Evolutionary conservation across 1,284 basidiomycete genomes (phyloP).

Genomic region (Cryptococcus sp.): DNA sequence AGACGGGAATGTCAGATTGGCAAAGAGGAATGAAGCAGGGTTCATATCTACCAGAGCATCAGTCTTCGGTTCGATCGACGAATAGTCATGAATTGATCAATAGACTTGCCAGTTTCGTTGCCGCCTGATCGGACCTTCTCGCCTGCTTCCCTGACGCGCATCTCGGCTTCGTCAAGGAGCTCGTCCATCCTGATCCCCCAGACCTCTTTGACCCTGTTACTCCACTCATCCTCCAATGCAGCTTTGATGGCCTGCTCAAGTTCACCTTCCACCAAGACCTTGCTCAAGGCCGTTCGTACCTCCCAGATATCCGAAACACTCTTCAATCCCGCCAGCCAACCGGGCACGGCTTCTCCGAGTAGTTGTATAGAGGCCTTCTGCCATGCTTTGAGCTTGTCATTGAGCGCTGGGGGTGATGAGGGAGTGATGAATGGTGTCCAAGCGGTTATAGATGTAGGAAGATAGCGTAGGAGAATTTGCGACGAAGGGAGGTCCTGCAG

Average conservation of each 20-base stretch:
- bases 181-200: conserved; percentile 43
- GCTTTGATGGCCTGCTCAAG: conserved; percentile 28
- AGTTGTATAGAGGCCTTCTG: conserved; percentile 29
- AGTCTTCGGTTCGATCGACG: neutral
- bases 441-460: conserved; percentile 43
- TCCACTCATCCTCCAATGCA: conserved; percentile 46
- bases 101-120: conserved; percentile 25
- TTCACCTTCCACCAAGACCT: conserved; percentile 29
- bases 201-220: conserved; percentile 39
- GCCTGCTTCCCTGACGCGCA: conserved; percentile 23
- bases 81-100: neutral
- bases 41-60: conserved; percentile 27
- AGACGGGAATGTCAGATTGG: conserved; percentile 40
- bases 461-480: conserved; percentile 51
- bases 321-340: conserved; percentile 38
- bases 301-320: conserved; percentile 48
- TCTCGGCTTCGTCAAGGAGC: conserved; percentile 28
- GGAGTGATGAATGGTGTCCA: conserved; percentile 58
- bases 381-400: conserved; percentile 40
- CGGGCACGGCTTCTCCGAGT: conserved; percentile 33
- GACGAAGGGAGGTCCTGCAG: conserved; percentile 49
- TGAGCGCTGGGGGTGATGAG: conserved; percentile 58
- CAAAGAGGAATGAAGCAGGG: conserved; percentile 44
- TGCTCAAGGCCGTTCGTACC: conserved; percentile 26
- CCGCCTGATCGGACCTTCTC: conserved; percentile 25